Percentiles rank a stretch among this genome's conserved stretches.
Evolutionary conservation across 2,329 filamentous ascomycete species (phyloP).

Genomic region (Colletotrichum orbiculare): DNA sequence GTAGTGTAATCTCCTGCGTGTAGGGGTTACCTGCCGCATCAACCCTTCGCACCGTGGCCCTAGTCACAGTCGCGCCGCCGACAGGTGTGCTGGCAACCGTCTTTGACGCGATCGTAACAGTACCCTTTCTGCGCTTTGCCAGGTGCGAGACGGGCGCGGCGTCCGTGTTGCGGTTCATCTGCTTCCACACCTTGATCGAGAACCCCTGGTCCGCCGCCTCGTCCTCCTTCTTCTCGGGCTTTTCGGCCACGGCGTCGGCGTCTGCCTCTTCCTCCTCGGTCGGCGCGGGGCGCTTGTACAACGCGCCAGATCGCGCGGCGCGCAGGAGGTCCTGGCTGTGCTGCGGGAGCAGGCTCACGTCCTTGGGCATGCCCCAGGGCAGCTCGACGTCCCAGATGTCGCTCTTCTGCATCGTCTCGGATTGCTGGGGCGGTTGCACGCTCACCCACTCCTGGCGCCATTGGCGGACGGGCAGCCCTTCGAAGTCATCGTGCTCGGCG

Average conservation of each 20-base stretch:
- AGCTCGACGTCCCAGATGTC: conserved; percentile 81
- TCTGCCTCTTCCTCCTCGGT: conserved; percentile 70
- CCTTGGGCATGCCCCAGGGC: conserved; percentile 84
- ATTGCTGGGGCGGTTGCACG: conserved; percentile 72
- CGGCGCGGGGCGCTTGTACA: conserved; percentile 78
- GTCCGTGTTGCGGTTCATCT: conserved; percentile 69
- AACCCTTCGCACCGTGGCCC: conserved; percentile 81
- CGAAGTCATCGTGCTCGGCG: conserved; percentile 71
- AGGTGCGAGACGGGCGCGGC: conserved; percentile 63
- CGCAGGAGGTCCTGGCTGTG: conserved; percentile 87
- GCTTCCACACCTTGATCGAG: conserved; percentile 70
- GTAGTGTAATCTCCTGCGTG: conserved; percentile 84
- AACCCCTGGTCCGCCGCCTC: conserved; percentile 66
- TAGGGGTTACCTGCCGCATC: conserved; percentile 85
- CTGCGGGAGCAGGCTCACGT: conserved; percentile 79
- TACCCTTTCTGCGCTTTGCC: conserved; percentile 71
- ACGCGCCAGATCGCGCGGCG: conserved; percentile 79
- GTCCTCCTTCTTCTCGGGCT: conserved; percentile 72
- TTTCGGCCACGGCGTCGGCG: conserved; percentile 59
- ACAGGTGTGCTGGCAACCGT: conserved; percentile 55
- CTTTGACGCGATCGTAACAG: conserved; percentile 66
- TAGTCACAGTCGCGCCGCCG: conserved; percentile 72
- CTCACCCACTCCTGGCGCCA: conserved; percentile 81
- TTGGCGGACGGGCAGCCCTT: conserved; percentile 87
- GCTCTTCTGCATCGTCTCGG: conserved; percentile 72